These are phyloP conservation scores for Letharia columbiana DNA, from an alignment of 495 filamentous ascomycete species.

Conservation along the genomic window DNA sequence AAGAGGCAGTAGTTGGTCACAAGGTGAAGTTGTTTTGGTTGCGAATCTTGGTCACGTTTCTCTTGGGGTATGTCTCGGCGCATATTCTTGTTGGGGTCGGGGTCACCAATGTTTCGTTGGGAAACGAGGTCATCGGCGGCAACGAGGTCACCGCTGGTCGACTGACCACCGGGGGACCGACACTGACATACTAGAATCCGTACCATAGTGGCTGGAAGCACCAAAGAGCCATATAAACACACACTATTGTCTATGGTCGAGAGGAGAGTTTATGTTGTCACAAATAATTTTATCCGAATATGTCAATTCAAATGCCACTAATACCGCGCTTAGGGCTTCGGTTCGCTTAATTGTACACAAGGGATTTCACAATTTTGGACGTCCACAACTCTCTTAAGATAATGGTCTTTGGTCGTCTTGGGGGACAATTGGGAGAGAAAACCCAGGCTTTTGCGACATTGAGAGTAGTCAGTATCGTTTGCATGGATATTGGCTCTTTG, in stretches of 20 bases:
- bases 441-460: background rate
- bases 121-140: background rate
- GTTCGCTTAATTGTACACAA: conserved; percentile 1
- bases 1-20: background rate
- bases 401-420: background rate
- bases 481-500: background rate
- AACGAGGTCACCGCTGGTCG: background rate
- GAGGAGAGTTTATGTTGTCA: background rate
- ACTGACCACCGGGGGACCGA: background rate
- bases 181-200: background rate
- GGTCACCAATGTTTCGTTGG: background rate
- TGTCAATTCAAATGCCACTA: background rate
- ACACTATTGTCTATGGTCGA: background rate
- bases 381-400: background rate
- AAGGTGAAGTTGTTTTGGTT: background rate
- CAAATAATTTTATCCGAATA: background rate
- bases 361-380: background rate
- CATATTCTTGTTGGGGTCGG: background rate
- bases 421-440: background rate
- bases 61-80: conserved; percentile 2
- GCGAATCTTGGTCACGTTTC: background rate
- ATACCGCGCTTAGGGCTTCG: background rate
- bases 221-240: background rate
- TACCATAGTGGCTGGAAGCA: background rate
- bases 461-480: background rate